Base-by-base conservation (phyloP, 2,329 filamentous ascomycete species). In the Fusarium tupiense region DNA sequence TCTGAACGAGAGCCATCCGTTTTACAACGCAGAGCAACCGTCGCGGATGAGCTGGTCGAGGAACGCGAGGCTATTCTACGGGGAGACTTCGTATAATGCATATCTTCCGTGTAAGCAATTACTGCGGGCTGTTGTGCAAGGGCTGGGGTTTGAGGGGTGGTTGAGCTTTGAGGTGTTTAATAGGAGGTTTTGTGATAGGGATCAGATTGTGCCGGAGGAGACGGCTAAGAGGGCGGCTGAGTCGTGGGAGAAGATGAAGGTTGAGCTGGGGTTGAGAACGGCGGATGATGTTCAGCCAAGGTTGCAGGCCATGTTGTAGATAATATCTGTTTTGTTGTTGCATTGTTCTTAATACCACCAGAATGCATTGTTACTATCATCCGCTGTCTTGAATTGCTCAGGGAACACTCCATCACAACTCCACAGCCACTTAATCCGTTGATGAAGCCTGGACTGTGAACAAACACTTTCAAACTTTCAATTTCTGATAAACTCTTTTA, bases 1-100 rank as follows among this genome's bases (percentile, higher is more conserved):
- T 0, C 81, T 95, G 84, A 91, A 50, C 80, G 88, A 85, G 8
- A 82, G 79, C 1, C 83, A 85, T 52, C 69, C 77, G 6, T 83
- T 83, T 43, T 81, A 84, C 66, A 72, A 80, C 67, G 44, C 72
- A 1, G 78, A 78, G 35, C 82, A 84, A 72, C 83, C 83, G 1
- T 13, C 78, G 1, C 85, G 92, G 8, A 95, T 96, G 93, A 93
- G 88, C 77, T 96, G 93, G 93, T 93, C 81, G 2, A 78, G 93
- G 24, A 95, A 95, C 79, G 93, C 91, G 71, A 85, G 93, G 24
- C 7, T 95, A 3, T 84, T 85, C 50, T 85, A 85, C 56, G 82
- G 83, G 26, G 92, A 94, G 80, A 82, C 85, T 52, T 85, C 90
- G 6, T 82, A 85, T 6, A 91, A 91, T 1, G 93, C 88, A 0